phyloP scores from a whole-genome alignment of 2,329 filamentous ascomycete genomes.

The Diaporthe capsici region DNA sequence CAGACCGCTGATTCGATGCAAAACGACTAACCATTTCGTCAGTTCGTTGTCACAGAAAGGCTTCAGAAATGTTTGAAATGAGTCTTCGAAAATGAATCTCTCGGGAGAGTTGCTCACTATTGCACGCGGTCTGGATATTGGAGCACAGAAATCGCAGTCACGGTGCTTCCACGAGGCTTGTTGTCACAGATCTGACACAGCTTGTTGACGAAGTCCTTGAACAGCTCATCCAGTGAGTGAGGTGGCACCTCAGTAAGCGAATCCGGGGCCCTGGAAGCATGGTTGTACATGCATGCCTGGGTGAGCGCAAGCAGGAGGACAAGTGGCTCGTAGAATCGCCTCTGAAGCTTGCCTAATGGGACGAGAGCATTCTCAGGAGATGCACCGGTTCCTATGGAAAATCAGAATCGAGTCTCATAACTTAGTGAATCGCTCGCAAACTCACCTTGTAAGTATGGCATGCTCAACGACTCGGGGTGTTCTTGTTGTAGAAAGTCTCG shows the following conservation, averaged over 20 bases:
- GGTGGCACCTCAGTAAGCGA: slow-evolving; percentile 27
- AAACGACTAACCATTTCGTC: slow-evolving; percentile 40
- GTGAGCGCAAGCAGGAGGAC: slow-evolving; percentile 35
- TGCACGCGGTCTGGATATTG: slow-evolving; percentile 44
- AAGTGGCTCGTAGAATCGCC: slow-evolving; percentile 39
- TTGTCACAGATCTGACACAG: slow-evolving; percentile 49
- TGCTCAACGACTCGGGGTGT: neutral
- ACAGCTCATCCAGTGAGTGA: slow-evolving; percentile 40
- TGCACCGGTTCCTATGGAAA: neutral
- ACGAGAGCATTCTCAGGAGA: neutral
- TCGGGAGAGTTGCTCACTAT: slow-evolving; percentile 39
- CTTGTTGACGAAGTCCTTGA: slow-evolving; percentile 48
- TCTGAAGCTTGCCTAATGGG: slow-evolving; percentile 19
- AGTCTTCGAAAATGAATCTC: neutral
- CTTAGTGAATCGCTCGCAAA: no score
- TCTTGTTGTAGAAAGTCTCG: neutral
- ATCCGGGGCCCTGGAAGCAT: neutral
- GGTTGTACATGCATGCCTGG: slow-evolving; percentile 27
- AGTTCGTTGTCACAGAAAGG: neutral
- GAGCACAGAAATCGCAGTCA: slow-evolving; percentile 48
- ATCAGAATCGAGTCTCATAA: neutral
- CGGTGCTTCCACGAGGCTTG: slow-evolving; percentile 43
- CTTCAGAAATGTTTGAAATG: no score
- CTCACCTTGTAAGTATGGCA: slow-evolving; percentile 14
- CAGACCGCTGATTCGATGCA: slow-evolving; percentile 49